phyloP scores from a whole-genome alignment of 192 early-diverging fungal genomes.

The Tieghemiomyces parasiticus region DNA sequence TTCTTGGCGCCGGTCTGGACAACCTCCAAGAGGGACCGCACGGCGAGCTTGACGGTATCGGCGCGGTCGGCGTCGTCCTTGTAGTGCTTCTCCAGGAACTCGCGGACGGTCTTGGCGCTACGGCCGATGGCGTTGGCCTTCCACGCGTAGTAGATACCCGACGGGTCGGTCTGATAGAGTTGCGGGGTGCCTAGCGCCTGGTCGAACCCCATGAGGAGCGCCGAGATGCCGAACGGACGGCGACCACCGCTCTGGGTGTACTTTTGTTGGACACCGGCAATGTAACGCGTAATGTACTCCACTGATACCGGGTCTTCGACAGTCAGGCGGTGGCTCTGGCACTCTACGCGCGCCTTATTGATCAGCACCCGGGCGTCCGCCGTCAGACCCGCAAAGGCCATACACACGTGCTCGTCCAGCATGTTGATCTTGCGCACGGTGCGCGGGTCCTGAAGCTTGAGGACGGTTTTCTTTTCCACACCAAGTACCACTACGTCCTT shows the following conservation, averaged over 20 bases:
- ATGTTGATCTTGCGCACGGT: conserved; percentile 93
- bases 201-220: conserved; percentile 90
- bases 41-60: conserved; percentile 77
- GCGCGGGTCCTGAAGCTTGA: conserved; percentile 93
- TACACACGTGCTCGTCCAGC: conserved; percentile 92
- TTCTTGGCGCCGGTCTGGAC: conserved; percentile 99
- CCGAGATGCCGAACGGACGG: conserved; percentile 96
- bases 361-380: conserved; percentile 94
- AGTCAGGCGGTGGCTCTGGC: conserved; percentile 91
- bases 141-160: conserved; percentile 98
- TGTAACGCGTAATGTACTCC: conserved; percentile 95
- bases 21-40: conserved; percentile 87
- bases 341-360: conserved; percentile 94
- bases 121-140: conserved; percentile 97
- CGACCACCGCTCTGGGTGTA: conserved; percentile 98
- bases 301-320: conserved; percentile 95
- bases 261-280: conserved; percentile 95
- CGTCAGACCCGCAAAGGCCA: conserved; percentile 90
- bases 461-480: conserved; percentile 89
- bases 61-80: conserved; percentile 65
- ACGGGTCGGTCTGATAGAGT: conserved; percentile 95
- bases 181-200: conserved; percentile 73
- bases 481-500: conserved; percentile 82
- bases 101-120: conserved; percentile 91
- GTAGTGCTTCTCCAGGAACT: conserved; percentile 98